phyloP scores from a whole-genome alignment of 768 basidiomycete species.

The Lactarius evosmus region DNA sequence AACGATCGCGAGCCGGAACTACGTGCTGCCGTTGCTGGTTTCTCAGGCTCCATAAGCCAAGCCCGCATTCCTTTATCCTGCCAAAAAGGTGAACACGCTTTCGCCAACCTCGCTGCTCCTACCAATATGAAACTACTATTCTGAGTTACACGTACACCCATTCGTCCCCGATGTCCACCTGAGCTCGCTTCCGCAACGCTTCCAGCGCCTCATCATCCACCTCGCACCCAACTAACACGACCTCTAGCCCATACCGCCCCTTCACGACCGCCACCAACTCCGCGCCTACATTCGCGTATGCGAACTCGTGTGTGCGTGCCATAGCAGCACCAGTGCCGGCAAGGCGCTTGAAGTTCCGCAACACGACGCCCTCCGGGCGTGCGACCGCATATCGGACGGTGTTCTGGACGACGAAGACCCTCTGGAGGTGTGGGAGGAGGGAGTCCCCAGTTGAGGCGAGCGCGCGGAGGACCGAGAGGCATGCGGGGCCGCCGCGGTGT shows the following conservation, averaged over 20 bases:
- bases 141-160: constrained; percentile 16
- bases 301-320: background rate
- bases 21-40: too few relatives aligned
- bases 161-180: constrained; percentile 16
- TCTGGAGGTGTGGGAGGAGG: constrained; percentile 18
- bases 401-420: constrained; percentile 6
- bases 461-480: background rate
- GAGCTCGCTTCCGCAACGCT: constrained; percentile 8
- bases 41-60: too few relatives aligned
- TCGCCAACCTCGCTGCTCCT: too few relatives aligned
- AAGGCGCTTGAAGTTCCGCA: constrained; percentile 18
- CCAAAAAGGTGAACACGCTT: too few relatives aligned
- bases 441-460: background rate
- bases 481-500: background rate
- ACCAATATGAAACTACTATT: background rate
- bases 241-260: constrained; percentile 11
- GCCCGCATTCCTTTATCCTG: too few relatives aligned
- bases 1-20: too few relatives aligned
- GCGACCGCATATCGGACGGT: background rate
- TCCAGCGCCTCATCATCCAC: constrained; percentile 12
- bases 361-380: background rate
- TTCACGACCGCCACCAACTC: constrained; percentile 16
- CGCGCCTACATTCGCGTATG: background rate
- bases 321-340: background rate
- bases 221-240: constrained; percentile 11